Conservation (phyloP, 257 asterid species). For the Ilex asprella region DNA sequence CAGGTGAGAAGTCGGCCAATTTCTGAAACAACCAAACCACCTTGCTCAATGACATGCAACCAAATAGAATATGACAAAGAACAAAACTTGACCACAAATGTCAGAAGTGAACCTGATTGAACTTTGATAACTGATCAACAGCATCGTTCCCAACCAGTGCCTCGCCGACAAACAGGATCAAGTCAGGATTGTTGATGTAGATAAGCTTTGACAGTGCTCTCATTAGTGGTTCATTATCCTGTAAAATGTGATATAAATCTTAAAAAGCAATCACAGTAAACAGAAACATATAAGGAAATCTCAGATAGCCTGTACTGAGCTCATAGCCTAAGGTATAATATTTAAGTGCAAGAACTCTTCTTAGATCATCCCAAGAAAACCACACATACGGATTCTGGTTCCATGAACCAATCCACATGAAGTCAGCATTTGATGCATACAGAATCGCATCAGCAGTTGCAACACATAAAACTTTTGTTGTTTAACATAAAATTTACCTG, state of each 20-base stretch:
- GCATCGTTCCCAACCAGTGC: conserved; percentile 98
- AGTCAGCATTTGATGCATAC: no score
- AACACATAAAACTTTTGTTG: neutral
- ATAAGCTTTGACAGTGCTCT: conserved; percentile 97
- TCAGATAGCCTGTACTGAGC: no score
- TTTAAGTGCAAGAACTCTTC: no score
- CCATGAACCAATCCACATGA: no score
- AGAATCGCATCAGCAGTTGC: no score
- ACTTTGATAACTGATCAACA: conserved; percentile 86
- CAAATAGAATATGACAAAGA: no score
- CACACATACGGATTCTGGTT: no score
- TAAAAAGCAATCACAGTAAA: neutral
- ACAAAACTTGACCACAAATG: neutral
- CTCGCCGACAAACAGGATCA: conserved; percentile 90
- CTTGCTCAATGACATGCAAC: no score
- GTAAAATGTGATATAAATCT: conserved; percentile 2
- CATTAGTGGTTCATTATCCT: conserved; percentile 98
- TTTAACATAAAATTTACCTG: conserved; percentile 40
- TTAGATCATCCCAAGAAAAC: no score
- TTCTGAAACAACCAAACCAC: conserved; percentile 43
- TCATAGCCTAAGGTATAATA: no score
- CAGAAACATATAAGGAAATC: no score
- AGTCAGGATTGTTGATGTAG: conserved; percentile 73
- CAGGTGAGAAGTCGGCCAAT: conserved; percentile 84
- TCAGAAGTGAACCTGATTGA: conserved; percentile 57